phyloP scores from a whole-genome alignment of 2,329 filamentous ascomycete genomes.

The Chaetomium strumarium region DNA sequence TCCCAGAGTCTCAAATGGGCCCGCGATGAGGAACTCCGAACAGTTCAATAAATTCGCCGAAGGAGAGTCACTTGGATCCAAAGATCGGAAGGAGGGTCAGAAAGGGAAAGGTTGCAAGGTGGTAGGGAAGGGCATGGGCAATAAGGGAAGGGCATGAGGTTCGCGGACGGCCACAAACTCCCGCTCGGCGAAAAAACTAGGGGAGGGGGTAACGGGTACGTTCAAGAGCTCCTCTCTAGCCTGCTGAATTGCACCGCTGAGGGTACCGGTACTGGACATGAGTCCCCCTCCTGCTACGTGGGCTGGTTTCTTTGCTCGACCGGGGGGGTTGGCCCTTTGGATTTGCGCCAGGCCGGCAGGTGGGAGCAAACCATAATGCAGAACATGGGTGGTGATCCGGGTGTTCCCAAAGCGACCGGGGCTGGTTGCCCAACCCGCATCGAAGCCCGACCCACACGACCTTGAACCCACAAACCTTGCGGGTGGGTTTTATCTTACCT shows the following conservation, averaged over 20 bases:
- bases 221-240: background rate
- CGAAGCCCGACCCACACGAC: conserved; percentile 4
- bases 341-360: conserved; percentile 4
- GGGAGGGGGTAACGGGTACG: conserved; percentile 6
- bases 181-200: conserved; percentile 1
- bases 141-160: conserved; percentile 18
- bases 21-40: conserved; percentile 22
- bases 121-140: conserved; percentile 17
- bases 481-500: conserved; percentile 7
- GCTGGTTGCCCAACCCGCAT: conserved; percentile 10
- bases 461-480: conserved; percentile 7
- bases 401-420: conserved; percentile 2
- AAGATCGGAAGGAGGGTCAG: conserved; percentile 15
- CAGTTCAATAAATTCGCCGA: conserved; percentile 20
- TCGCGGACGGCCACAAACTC: background rate
- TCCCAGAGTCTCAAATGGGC: conserved; percentile 20
- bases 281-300: background rate
- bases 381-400: conserved; percentile 12
- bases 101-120: conserved; percentile 15
- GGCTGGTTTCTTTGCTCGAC: background rate
- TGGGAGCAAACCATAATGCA: conserved; percentile 14
- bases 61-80: conserved; percentile 21
- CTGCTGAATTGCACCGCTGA: background rate
- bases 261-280: background rate
- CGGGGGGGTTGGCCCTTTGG: conserved; percentile 8